These are phyloP conservation scores for Gnomoniopsis sp. DNA, from an alignment of 2,329 filamentous ascomycete species.

Conservation along the genomic window DNA sequence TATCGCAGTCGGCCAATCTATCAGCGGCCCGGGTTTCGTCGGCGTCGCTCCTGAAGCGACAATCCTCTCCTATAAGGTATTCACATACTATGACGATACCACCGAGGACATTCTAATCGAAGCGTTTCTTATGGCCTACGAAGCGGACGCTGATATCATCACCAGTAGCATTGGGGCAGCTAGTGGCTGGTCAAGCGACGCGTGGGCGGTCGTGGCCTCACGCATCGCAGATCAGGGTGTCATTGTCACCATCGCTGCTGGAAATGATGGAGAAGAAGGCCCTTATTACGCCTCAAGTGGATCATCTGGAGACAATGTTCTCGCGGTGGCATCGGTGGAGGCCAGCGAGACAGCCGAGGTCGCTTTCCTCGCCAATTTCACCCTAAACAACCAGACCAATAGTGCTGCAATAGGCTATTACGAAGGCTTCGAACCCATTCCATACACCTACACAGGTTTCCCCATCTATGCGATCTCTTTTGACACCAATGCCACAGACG, in stretches of 20 bases:
- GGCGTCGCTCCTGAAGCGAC: slow-evolving; percentile 18
- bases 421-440: not conserved
- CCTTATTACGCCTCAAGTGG: slow-evolving; percentile 11
- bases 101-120: slow-evolving; percentile 18
- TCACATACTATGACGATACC: slow-evolving; percentile 8
- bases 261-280: slow-evolving; percentile 7
- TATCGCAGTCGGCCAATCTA: slow-evolving; percentile 23
- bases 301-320: slow-evolving; percentile 8
- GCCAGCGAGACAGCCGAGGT: slow-evolving; percentile 1
- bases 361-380: not conserved
- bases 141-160: slow-evolving; percentile 16
- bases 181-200: slow-evolving; percentile 12
- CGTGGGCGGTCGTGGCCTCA: slow-evolving; percentile 17
- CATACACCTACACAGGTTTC: slow-evolving; percentile 8
- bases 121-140: slow-evolving; percentile 15
- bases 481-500: slow-evolving; percentile 17
- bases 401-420: slow-evolving; percentile 6
- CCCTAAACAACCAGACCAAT: not conserved
- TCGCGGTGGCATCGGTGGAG: slow-evolving; percentile 3
- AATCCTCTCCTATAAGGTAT: slow-evolving; percentile 16
- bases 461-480: slow-evolving; percentile 18
- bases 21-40: slow-evolving; percentile 1
- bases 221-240: slow-evolving; percentile 13
- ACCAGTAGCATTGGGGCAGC: slow-evolving; percentile 12
- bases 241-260: slow-evolving; percentile 12